These are phyloP conservation scores for Rosellinia necatrix DNA, from an alignment of 2,329 filamentous ascomycete species.

Conservation along the genomic window DNA sequence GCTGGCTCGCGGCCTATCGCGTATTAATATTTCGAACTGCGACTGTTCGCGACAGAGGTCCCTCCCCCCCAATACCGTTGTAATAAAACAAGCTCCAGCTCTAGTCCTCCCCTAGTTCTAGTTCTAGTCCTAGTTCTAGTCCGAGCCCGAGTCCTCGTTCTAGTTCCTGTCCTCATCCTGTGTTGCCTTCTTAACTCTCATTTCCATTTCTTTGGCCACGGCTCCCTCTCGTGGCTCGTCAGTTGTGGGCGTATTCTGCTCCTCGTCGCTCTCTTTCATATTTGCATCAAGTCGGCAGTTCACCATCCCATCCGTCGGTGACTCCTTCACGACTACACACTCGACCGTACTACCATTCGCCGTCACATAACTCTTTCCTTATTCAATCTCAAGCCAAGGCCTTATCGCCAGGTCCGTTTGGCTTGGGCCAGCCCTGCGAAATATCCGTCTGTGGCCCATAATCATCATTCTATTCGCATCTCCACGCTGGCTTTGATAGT, in stretches of 20 bases:
- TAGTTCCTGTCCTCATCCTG: background rate
- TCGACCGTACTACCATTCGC: constrained; percentile 14
- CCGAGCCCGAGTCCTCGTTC: too few species aligned
- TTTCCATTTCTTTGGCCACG: background rate
- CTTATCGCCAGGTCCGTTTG: background rate
- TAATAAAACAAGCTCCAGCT: constrained; percentile 5
- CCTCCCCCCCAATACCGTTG: background rate
- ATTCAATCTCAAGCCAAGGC: background rate
- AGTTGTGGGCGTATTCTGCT: constrained; percentile 2
- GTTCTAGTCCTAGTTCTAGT: constrained; percentile 2
- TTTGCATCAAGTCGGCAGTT: background rate
- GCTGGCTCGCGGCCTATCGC: constrained; percentile 3
- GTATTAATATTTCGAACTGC: constrained; percentile 14
- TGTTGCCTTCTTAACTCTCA: constrained; percentile 3
- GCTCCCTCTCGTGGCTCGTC: background rate
- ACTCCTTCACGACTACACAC: constrained; percentile 1
- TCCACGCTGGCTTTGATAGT: constrained; percentile 25
- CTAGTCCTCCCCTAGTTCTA: too few species aligned
- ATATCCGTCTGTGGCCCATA: background rate
- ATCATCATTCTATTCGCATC: background rate
- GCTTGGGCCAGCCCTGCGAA: background rate
- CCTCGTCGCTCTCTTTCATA: background rate
- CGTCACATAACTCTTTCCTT: constrained; percentile 26
- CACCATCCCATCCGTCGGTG: background rate
- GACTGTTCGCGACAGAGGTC: constrained; percentile 1